These are phyloP conservation scores for Neurospora tetraspora DNA, from an alignment of 495 filamentous ascomycete species.

Conservation along the genomic window DNA sequence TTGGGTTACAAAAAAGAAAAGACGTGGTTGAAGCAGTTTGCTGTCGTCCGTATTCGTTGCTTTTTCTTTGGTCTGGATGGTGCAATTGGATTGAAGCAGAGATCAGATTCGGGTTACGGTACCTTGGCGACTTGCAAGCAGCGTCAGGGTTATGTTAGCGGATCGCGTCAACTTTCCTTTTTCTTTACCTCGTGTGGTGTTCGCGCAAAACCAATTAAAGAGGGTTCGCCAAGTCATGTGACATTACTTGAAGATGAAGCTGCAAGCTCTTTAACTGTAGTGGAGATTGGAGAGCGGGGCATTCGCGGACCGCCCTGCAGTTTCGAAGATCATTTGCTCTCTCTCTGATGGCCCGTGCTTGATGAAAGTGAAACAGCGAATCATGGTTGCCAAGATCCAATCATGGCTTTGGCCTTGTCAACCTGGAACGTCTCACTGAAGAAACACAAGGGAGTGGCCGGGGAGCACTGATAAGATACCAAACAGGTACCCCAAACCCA, in stretches of 20 bases:
- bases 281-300: background rate
- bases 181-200: background rate
- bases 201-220: slow-evolving; percentile 14
- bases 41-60: background rate
- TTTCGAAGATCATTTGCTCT: background rate
- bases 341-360: background rate
- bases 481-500: background rate
- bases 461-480: background rate
- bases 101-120: background rate
- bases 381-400: no score
- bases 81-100: background rate
- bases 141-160: background rate
- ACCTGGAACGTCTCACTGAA: no score
- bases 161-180: background rate
- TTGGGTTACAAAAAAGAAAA: background rate
- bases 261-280: background rate
- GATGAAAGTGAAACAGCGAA: background rate
- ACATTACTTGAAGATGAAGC: background rate
- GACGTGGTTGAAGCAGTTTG: background rate
- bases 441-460: no score
- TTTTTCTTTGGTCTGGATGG: background rate
- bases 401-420: background rate
- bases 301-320: background rate
- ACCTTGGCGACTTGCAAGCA: background rate
- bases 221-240: slow-evolving; percentile 19